phyloP scores from a whole-genome alignment of 768 basidiomycete genomes.

The Boletus rubroflammeus region DNA sequence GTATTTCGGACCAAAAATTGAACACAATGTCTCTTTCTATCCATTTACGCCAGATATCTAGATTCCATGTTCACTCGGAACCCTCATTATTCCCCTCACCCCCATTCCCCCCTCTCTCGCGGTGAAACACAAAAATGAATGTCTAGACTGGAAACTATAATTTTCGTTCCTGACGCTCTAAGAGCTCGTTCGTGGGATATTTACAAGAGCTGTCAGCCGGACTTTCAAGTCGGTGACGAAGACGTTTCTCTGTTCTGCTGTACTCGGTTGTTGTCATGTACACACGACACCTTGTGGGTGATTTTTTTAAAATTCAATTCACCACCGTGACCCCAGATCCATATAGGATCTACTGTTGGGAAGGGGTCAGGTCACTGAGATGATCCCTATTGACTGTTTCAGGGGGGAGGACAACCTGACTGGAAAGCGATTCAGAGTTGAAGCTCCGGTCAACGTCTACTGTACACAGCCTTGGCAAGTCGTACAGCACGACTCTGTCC shows the following conservation, averaged over 20 bases:
- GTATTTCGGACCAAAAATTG: neutral
- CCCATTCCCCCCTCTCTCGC: neutral
- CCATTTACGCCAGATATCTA: neutral
- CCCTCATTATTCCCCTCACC: neutral
- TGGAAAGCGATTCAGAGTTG: neutral
- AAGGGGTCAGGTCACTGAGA: neutral
- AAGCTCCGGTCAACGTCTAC: constrained; percentile 5
- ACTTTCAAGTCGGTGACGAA: neutral
- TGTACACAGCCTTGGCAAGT: neutral
- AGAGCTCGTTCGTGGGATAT: neutral
- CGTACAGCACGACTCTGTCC: neutral
- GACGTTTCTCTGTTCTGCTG: neutral
- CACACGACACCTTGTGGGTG: neutral
- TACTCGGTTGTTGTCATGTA: neutral
- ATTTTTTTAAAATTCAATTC: neutral
- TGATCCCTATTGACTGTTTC: neutral
- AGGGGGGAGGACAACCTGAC: neutral
- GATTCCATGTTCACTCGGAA: neutral
- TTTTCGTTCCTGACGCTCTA: neutral
- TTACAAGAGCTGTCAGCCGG: neutral
- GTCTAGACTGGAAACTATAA: neutral
- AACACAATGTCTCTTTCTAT: neutral
- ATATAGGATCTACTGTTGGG: neutral
- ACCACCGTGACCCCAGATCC: neutral
- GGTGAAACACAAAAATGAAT: neutral